Percentiles rank a stretch among this genome's conserved stretches.
phyloP scores from a whole-genome alignment of 2,329 filamentous ascomycete genomes.

The Fusarium acutatum region DNA sequence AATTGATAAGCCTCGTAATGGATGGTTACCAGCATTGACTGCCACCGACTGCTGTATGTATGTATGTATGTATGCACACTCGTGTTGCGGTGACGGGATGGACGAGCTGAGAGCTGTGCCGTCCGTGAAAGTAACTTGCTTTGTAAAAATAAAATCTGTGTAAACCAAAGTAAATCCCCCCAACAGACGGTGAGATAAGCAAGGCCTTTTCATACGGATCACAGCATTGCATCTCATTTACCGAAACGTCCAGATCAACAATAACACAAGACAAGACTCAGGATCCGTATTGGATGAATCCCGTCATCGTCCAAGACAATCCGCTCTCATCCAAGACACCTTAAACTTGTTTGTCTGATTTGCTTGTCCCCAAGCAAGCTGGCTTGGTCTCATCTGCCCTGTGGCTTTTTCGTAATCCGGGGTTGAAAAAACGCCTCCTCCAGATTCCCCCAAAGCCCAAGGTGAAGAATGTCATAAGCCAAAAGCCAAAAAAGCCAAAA shows the following conservation, averaged over 20 bases:
- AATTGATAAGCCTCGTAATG: conserved; percentile 19
- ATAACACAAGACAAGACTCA: neutral
- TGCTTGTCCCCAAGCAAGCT: neutral
- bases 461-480: neutral
- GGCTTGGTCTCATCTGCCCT: conserved; percentile 11
- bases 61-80: neutral
- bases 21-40: conserved; percentile 11
- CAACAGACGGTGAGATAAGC: conserved; percentile 27
- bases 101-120: conserved; percentile 3
- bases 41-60: neutral
- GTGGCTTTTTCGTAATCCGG: conserved; percentile 30
- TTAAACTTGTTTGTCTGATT: conserved; percentile 18
- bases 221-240: conserved; percentile 2
- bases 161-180: neutral
- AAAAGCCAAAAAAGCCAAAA: neutral
- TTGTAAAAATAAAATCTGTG: conserved; percentile 2
- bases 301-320: conserved; percentile 22
- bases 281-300: conserved; percentile 4
- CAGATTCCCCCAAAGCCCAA: neutral
- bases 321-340: conserved; percentile 29
- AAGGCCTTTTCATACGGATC: conserved; percentile 17
- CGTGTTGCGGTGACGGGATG: neutral
- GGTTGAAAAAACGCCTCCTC: conserved; percentile 23
- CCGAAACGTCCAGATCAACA: conserved; percentile 18
- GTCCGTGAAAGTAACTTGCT: conserved; percentile 1